Conservation (phyloP, 495 filamentous ascomycete species). For the Penicillium ochrochloron region DNA sequence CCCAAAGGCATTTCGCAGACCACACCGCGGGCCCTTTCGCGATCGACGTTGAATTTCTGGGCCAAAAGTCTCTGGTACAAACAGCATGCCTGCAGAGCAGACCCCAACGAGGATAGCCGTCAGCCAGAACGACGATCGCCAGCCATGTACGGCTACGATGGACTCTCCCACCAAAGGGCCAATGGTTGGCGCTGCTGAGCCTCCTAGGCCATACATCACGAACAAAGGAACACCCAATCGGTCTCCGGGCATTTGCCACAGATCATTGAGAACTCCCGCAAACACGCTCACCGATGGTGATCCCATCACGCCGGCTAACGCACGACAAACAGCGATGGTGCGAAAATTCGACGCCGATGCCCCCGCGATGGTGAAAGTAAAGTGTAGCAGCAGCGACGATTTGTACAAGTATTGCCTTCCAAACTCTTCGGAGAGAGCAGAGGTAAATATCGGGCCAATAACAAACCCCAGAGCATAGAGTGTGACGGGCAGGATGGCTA, state of each 20-base stretch:
- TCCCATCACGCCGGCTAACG: conserved; percentile 8
- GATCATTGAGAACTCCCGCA: conserved; percentile 16
- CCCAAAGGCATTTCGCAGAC: neutral
- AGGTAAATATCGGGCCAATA: conserved; percentile 18
- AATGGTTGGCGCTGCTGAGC: conserved; percentile 1
- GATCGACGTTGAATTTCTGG: conserved; percentile 11
- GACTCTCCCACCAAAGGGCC: conserved; percentile 16
- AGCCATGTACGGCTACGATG: conserved; percentile 3
- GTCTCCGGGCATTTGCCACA: conserved; percentile 19
- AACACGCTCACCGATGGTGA: conserved; percentile 10
- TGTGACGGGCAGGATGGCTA: conserved; percentile 16
- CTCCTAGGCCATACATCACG: conserved; percentile 11
- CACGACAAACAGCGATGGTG: conserved; percentile 11
- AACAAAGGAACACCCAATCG: conserved; percentile 2
- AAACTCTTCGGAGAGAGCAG: conserved; percentile 20
- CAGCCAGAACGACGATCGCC: conserved; percentile 19
- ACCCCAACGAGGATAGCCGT: conserved; percentile 17
- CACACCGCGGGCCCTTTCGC: conserved; percentile 10
- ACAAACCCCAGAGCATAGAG: conserved; percentile 16
- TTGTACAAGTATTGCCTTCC: conserved; percentile 20
- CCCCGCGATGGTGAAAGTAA: neutral
- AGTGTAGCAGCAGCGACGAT: conserved; percentile 10
- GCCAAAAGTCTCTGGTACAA: conserved; percentile 14
- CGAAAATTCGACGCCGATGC: conserved; percentile 8
- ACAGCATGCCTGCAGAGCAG: conserved; percentile 13